Evolutionary conservation across 257 asterid genomes (phyloP), one percentile per base, ranked within the genome.

Genomic region (Scutellaria baicalensis): DNA sequence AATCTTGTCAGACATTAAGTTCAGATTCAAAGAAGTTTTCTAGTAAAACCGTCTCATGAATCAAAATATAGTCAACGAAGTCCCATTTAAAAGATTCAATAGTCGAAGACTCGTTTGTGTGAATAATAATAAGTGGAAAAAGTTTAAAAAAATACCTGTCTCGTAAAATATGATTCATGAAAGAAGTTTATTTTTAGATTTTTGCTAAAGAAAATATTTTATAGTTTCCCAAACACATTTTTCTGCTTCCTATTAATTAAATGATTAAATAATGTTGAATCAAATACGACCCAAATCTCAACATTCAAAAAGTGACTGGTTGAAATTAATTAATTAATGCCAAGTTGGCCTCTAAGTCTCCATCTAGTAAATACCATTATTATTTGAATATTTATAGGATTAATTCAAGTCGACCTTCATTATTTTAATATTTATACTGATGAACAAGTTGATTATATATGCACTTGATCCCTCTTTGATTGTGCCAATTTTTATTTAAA

Each of bases 311-410:
- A 16, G 64, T 71, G 81, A 77, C 77, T 58, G 40, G 12, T 52
- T 39, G 20, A 67, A 64, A 18, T 17, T 42, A 62, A 23, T 63
- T 55, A 9, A 64, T 59, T 64, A 64, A 59, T 50, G 59, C 16
- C 87, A 77, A 79, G 14, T 81, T 78, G 88, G 81, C 89, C 80
- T 54, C 73, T 75, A 77, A 75, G 82, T 80, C 84, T 76, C 75
- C 84, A 78, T 55, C 16, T 74, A 73, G 64, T 72, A 72, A 66
- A 38, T 13, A 43, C 52, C 50, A 48, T 8, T 6, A 66, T 21
- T 47, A 77, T 60, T 27, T 38, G 45, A 64, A 59, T 52, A 52
- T 21, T 33, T 36, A 35, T 1, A 14, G 18, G 9, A 40, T 54
- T 56, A 64, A 55, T 42, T 35, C 9, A 59, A 43, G 50, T 59